Evolutionary conservation across 2,329 filamentous ascomycete genomes (phyloP).

Genomic region (Grosmannia huntii): DNA sequence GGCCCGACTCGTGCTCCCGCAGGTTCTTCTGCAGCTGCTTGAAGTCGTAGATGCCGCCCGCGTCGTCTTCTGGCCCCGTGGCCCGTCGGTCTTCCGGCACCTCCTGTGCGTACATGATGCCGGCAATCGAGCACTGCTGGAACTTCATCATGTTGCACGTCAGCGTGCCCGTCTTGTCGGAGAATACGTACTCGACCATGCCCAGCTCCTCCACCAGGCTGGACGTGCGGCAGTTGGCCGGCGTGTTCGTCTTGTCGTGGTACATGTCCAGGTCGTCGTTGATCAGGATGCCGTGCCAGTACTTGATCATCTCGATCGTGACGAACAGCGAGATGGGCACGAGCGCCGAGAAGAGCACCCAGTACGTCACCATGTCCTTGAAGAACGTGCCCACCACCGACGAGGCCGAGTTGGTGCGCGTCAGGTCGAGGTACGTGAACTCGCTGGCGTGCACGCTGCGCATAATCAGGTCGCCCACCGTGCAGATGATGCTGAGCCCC

Average conservation of each 20-base stretch:
- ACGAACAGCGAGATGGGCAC: slow-evolving; percentile 98
- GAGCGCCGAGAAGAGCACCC: slow-evolving; percentile 92
- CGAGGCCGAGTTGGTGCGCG: slow-evolving; percentile 40
- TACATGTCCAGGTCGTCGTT: slow-evolving; percentile 98
- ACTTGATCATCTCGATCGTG: slow-evolving; percentile 94
- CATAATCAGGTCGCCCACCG: slow-evolving; percentile 77
- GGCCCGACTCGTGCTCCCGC: slow-evolving; percentile 36
- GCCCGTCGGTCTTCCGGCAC: slow-evolving; percentile 83
- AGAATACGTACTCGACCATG: slow-evolving; percentile 98
- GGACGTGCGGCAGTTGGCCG: slow-evolving; percentile 89
- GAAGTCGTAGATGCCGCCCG: slow-evolving; percentile 76
- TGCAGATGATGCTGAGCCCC: slow-evolving; percentile 75
- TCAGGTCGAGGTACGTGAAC: slow-evolving; percentile 62
- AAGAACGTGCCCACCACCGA: slow-evolving; percentile 67
- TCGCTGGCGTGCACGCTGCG: slow-evolving; percentile 49
- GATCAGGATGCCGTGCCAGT: slow-evolving; percentile 94
- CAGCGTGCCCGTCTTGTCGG: slow-evolving; percentile 81
- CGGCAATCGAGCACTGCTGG: slow-evolving; percentile 83
- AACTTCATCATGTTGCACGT: slow-evolving; percentile 98
- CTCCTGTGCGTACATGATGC: slow-evolving; percentile 86
- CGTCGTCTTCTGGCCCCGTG: slow-evolving; percentile 62
- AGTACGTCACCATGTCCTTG: slow-evolving; percentile 92
- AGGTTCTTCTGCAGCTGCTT: slow-evolving; percentile 61
- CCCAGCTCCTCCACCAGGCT: slow-evolving; percentile 93
- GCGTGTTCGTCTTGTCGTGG: slow-evolving; percentile 88